Conservation (phyloP, 176 grass and related monocot species). For the Pontederia crassipes region DNA sequence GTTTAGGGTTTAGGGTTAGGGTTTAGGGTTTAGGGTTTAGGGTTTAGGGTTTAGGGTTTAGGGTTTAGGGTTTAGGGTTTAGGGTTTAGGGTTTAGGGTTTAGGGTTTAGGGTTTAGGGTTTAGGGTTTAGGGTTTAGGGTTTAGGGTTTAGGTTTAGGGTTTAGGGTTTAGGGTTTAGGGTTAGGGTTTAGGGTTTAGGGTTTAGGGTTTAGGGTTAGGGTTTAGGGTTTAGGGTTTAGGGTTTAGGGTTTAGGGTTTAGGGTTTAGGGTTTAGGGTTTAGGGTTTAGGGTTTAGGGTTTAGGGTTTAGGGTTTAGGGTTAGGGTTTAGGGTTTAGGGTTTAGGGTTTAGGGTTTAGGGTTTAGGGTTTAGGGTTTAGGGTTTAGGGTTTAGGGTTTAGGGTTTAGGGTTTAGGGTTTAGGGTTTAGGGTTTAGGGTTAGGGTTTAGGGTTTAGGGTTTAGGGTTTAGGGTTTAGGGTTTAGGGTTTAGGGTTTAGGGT, state of each 20-base stretch:
- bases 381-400: not conserved
- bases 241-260: conserved; percentile 17
- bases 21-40: conserved; percentile 5
- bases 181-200: conserved; percentile 15
- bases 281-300: not conserved
- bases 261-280: conserved; percentile 16
- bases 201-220: conserved; percentile 16
- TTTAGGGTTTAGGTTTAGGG: conserved; percentile 18
- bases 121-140: conserved; percentile 13
- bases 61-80: conserved; percentile 25
- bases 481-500: not conserved
- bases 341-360: not conserved
- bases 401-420: not conserved
- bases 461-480: not conserved
- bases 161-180: conserved; percentile 16
- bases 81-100: conserved; percentile 15
- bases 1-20: conserved; percentile 2
- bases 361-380: conserved; percentile 6
- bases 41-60: conserved; percentile 24
- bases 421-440: not conserved
- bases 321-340: not conserved
- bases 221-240: conserved; percentile 14
- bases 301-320: not conserved
- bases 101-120: conserved; percentile 23
- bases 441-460: conserved; percentile 7